Base-by-base conservation (phyloP, 305 asterid genomes). In the Ilex paraguariensis region DNA sequence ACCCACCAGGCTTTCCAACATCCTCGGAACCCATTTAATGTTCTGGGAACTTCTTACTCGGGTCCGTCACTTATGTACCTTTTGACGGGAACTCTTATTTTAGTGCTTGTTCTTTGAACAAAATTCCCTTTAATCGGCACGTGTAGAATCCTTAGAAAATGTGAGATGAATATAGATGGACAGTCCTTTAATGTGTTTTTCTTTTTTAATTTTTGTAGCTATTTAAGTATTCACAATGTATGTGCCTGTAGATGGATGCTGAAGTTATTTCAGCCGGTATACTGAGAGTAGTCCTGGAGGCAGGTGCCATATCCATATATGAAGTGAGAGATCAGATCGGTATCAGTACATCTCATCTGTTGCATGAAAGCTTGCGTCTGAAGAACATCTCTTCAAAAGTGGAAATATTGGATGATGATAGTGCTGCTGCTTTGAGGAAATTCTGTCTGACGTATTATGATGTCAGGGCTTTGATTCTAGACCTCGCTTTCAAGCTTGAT, bases 401-500 rank as follows among this genome's bases (percentile, higher is more conserved):
- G 60, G 87, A 83, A 54, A 65, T 57, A 45, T 60, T 88, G 42
- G 96, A 88, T 32, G 95, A 86, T 59, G 86, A 86, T 49, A 82
- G 72, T 42, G 86, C 96, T 11, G 73, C 87, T 40, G 92, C 91
- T 17, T 63, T 91, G 77, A 78, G 98, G 77, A 85, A 74, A 57
- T 88, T 82, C 70, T 91, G 97, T 74, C 92, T 91, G 65, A 83
- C 95, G 5, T 88, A 70, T 80, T 91, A 91, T 57, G 98, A 91
- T 61, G 81, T 76, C 50, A 79, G 98, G 81, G 98, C 98, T 31
- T 83, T 91, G 63, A 79, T 88, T 54, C 79, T 91, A 2, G 87
- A 88, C 78, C 79, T 91, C 50, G 95, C 84, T 40, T 77, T 88
- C 61, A 91, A 84, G 83, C 95, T 91, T 8, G 97, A 91, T 72